Evolutionary conservation across 2,329 filamentous ascomycete species (phyloP).

Genomic region (Pseudogymnoascus sp.): DNA sequence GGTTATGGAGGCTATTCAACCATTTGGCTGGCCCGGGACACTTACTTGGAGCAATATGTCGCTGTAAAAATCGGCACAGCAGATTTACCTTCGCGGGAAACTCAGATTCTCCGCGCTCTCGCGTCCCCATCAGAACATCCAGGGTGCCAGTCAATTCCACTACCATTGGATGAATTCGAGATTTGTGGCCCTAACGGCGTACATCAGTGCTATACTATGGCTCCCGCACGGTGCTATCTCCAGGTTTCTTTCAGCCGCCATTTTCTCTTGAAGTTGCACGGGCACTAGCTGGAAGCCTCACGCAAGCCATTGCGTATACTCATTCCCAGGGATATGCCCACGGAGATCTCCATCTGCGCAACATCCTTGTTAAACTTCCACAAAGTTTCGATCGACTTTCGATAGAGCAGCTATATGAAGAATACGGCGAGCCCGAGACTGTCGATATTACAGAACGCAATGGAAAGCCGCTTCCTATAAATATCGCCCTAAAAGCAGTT

Average conservation of each 20-base stretch:
- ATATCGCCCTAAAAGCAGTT: background rate
- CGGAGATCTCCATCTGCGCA: background rate
- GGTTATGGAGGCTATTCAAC: slow-evolving; percentile 34
- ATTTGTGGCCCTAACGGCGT: slow-evolving; percentile 36
- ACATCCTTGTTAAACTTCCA: background rate
- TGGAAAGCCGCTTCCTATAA: background rate
- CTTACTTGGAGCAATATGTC: background rate
- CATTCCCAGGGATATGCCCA: slow-evolving; percentile 14
- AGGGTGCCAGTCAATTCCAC: slow-evolving; percentile 28
- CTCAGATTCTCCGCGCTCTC: background rate
- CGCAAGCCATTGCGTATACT: slow-evolving; percentile 18
- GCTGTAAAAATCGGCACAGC: slow-evolving; percentile 14
- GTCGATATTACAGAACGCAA: background rate
- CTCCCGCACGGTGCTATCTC: slow-evolving; percentile 25
- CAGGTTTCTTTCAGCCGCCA: slow-evolving; percentile 22
- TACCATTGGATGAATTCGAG: slow-evolving; percentile 32
- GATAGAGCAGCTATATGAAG: background rate
- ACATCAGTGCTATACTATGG: slow-evolving; percentile 31
- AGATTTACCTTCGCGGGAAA: slow-evolving; percentile 3
- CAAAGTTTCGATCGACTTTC: background rate
- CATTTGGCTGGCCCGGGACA: slow-evolving; percentile 34
- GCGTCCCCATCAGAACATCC: slow-evolving; percentile 14
- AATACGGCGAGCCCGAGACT: background rate
- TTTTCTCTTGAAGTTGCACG: slow-evolving; percentile 24
- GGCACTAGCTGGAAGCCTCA: slow-evolving; percentile 21